Evolutionary conservation across 257 asterid species (phyloP).

Genomic region (Gynochthodes officinalis): DNA sequence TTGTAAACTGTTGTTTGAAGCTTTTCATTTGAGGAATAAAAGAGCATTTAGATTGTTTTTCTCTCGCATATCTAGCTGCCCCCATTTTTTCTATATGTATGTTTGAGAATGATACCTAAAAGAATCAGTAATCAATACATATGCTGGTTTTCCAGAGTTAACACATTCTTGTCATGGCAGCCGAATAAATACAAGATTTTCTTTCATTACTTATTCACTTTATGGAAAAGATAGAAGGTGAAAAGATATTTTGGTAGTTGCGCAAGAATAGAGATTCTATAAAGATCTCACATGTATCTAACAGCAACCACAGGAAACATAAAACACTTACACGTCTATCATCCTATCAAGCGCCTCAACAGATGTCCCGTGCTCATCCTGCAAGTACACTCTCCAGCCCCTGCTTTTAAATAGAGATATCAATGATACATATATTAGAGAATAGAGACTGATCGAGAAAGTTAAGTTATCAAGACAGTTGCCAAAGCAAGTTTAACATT

Average conservation of each 20-base stretch:
- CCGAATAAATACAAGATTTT: too few relatives aligned
- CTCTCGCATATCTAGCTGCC: not conserved
- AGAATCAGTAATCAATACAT: too few relatives aligned
- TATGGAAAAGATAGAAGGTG: too few relatives aligned
- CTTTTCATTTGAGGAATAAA: not conserved
- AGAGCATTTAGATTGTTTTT: not conserved
- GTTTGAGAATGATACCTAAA: not conserved
- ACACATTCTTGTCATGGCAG: too few relatives aligned
- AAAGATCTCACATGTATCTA: not conserved
- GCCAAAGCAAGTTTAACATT: not conserved
- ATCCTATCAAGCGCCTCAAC: conserved; percentile 65
- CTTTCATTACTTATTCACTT: too few relatives aligned
- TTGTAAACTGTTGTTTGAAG: not conserved
- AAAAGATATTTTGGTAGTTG: not conserved
- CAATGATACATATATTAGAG: not conserved
- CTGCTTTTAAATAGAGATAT: conserved; percentile 34
- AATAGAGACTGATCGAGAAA: not conserved
- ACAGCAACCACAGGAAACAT: not conserved
- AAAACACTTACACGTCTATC: conserved; percentile 50
- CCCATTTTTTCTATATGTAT: not conserved
- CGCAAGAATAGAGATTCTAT: not conserved
- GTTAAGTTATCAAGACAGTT: conserved; percentile 7
- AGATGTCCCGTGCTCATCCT: conserved; percentile 89
- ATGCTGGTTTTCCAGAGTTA: too few relatives aligned
- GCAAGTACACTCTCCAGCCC: conserved; percentile 96